A percentile compares a stretch with the other conserved stretches of the same genome.
phyloP scores from a whole-genome alignment of 176 grass and related monocot species.

The Oryza meyeriana region DNA sequence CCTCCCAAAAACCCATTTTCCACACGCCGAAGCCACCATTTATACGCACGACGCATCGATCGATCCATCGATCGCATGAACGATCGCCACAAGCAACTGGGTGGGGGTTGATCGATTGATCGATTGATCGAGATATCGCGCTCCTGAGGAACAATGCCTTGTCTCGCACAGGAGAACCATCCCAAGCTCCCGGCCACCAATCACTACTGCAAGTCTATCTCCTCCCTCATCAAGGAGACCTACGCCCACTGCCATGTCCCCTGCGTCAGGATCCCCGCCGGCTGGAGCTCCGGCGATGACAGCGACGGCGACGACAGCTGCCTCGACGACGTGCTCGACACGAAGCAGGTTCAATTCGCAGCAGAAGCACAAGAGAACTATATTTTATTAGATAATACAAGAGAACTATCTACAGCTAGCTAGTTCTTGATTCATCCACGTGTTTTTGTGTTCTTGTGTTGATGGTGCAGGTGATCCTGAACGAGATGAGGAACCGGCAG shows the following conservation, averaged over 20 bases:
- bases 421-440: neutral
- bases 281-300: slow-evolving; percentile 69
- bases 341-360: slow-evolving; percentile 42
- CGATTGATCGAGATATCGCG: neutral
- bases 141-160: slow-evolving; percentile 43
- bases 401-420: neutral
- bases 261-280: slow-evolving; percentile 58
- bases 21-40: slow-evolving; percentile 26
- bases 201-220: slow-evolving; percentile 58
- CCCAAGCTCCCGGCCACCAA: slow-evolving; percentile 35
- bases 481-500: slow-evolving; percentile 76
- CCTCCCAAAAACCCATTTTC: slow-evolving; percentile 13
- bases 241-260: slow-evolving; percentile 64
- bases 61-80: slow-evolving; percentile 9
- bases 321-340: slow-evolving; percentile 39
- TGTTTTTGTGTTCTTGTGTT: neutral
- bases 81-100: neutral
- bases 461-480: slow-evolving; percentile 52
- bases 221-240: slow-evolving; percentile 57
- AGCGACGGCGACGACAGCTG: slow-evolving; percentile 26
- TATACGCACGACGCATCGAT: slow-evolving; percentile 29
- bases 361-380: neutral
- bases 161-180: slow-evolving; percentile 46
- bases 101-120: neutral
- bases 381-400: too few relatives aligned